Evolutionary conservation across 805 yeast genomes (phyloP).

Genomic region (Saccharomycopsis sp.): DNA sequence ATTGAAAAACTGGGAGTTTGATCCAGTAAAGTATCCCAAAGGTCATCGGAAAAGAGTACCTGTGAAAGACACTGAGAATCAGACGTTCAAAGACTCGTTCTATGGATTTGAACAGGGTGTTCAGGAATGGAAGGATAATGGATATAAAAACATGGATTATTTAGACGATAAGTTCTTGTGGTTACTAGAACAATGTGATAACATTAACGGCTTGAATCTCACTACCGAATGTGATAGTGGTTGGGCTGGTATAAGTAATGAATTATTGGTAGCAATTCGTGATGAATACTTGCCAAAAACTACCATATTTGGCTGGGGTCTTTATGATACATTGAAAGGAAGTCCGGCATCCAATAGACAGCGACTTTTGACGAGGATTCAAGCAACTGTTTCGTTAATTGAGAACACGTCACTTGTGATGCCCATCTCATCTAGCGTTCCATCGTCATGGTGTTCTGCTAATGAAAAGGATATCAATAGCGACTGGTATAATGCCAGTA

Average conservation of each 20-base stretch:
- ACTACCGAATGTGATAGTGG: constrained; percentile 66
- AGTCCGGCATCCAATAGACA: constrained; percentile 21
- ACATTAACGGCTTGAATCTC: constrained; percentile 62
- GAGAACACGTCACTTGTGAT: constrained; percentile 47
- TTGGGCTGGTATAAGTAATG: constrained; percentile 75
- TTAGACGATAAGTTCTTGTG: constrained; percentile 55
- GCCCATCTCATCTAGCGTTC: constrained; percentile 38
- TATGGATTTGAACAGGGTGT: constrained; percentile 48
- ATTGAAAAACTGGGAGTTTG: constrained; percentile 54
- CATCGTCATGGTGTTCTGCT: constrained; percentile 22
- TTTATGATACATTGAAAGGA: constrained; percentile 26
- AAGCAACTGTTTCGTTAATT: constrained; percentile 39
- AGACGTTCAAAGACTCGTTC: constrained; percentile 30
- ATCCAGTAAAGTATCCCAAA: constrained; percentile 29
- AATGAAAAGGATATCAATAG: constrained; percentile 5
- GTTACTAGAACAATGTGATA: constrained; percentile 69
- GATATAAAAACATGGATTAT: constrained; percentile 38
- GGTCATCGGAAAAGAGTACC: constrained; percentile 26
- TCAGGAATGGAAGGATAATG: constrained; percentile 43
- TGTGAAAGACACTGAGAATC: constrained; percentile 9
- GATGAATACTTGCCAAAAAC: constrained; percentile 64
- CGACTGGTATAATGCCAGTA: constrained; percentile 39
- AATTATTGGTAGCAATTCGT: constrained; percentile 44
- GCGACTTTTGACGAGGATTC: constrained; percentile 36
- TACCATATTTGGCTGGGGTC: constrained; percentile 42